Base-by-base conservation (phyloP, 768 basidiomycete genomes). In the Asterophora parasitica region DNA sequence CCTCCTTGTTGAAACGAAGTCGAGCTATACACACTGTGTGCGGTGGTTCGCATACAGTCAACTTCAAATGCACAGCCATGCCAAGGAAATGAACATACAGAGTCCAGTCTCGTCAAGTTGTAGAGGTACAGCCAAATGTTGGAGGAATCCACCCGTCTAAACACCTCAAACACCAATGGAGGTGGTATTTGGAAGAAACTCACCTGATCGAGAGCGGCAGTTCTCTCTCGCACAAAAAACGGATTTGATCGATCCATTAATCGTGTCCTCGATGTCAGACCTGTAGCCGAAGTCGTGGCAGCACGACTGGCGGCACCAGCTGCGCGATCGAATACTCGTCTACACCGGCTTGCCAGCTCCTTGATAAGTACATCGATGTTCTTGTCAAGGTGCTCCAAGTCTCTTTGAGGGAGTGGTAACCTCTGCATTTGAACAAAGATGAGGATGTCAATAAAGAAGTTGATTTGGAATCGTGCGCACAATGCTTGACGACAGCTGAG, bases 291-390 rank as follows among this genome's bases (percentile, higher is more conserved):
- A 52, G 75, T 64, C 44, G 64, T 64, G 54, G 82, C 79, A 52
- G 83, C 80, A 57, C 84, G 81, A 58, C 78, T 76, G 42, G 78
- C 72, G 41, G 85, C 84, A 51, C 71, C 72, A 51, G 82, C 76
- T 53, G 82, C 85, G 57, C 75, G 72, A 53, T 65, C 67, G 65
- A 89, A 88, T 48, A 85, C 65, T 60, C 66, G 66, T 51, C 79
- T 77, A 67, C 85, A 86, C 52, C 74, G 70, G 55, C 58, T 63
- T 38, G 81, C 81, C 56, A 87, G 66, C 61, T 83, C 81, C 56
- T 79, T 75, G 41, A 82, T 64, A 55, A 89, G 71, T 23, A 73
- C 75, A 53, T 82, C 79, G 58, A 90, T 69, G 66, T 88, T 88
- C 63, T 78, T 77, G 66, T 85, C 80, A 52, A 85, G 59, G 65